phyloP scores from a whole-genome alignment of 768 basidiomycete species.

The Termitomyces sp. region DNA sequence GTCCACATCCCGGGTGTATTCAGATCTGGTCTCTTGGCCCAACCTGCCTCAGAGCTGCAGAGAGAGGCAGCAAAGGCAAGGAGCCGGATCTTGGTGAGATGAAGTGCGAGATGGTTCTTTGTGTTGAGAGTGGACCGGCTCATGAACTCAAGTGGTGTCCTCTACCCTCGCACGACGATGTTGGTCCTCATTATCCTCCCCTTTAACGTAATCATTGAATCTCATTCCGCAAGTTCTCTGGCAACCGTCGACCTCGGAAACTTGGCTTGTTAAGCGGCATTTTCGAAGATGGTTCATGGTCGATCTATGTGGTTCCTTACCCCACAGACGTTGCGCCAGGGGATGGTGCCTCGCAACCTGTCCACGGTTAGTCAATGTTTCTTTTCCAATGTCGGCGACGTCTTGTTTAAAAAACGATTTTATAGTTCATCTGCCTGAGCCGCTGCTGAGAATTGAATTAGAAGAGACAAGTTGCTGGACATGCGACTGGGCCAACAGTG shows the following conservation, averaged over 20 bases:
- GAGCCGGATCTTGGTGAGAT: conserved; percentile 38
- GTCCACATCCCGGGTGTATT: conserved; percentile 61
- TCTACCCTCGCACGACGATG: conserved; percentile 67
- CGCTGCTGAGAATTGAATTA: conserved; percentile 66
- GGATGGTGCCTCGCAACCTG: conserved; percentile 24
- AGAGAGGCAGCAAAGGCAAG: background rate
- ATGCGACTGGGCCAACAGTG: conserved; percentile 89
- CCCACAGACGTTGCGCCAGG: conserved; percentile 45
- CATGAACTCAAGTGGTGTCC: conserved; percentile 92
- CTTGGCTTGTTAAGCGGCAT: conserved; percentile 81
- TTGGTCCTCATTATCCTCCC: conserved; percentile 13
- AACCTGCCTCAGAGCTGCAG: background rate
- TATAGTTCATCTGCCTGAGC: conserved; percentile 56
- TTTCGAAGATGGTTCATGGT: conserved; percentile 83
- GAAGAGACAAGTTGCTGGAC: conserved; percentile 74
- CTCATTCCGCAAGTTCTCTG: conserved; percentile 4
- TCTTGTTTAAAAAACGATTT: background rate
- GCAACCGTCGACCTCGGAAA: conserved; percentile 35
- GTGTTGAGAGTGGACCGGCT: conserved; percentile 74
- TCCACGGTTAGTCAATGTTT: conserved; percentile 39
- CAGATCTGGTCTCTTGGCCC: conserved; percentile 76
- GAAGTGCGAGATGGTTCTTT: conserved; percentile 81
- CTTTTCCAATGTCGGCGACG: background rate
- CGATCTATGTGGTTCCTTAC: conserved; percentile 74
- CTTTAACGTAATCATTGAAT: background rate